Evolutionary conservation across 2,329 filamentous ascomycete species (phyloP).

Genomic region (Aspergillus sp.): DNA sequence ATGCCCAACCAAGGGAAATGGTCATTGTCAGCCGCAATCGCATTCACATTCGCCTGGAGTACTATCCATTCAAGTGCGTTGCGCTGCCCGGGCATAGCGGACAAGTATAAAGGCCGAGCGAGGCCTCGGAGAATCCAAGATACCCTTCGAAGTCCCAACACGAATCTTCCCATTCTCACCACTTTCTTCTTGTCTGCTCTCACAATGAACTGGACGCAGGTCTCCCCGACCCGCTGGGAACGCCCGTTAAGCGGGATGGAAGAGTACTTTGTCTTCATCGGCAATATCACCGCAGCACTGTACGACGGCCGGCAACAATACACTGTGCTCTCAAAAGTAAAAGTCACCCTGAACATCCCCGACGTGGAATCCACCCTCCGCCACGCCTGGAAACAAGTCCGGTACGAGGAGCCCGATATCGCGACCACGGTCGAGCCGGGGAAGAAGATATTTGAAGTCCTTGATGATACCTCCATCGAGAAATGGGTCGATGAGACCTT

Average conservation of each 20-base stretch:
- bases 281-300: background rate
- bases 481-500: background rate
- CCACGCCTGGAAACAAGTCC: conserved; percentile 2
- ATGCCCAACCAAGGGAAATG: no score
- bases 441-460: conserved; percentile 6
- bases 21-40: no score
- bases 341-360: background rate
- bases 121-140: no score
- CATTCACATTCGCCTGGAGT: no score
- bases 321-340: background rate
- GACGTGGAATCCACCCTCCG: background rate
- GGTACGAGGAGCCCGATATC: conserved; percentile 2
- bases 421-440: background rate
- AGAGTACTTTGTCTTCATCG: conserved; percentile 2
- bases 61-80: no score
- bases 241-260: background rate
- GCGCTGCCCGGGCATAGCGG: no score
- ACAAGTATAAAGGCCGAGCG: no score
- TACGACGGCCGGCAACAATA: conserved; percentile 1
- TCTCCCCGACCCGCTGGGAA: conserved; percentile 4
- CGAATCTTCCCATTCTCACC: no score
- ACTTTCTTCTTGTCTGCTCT: no score
- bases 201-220: conserved; percentile 2
- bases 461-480: conserved; percentile 1
- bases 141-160: no score